Base-by-base conservation (phyloP, 169 alveolate genomes). In the Cryptosporidium meleagridis region DNA sequence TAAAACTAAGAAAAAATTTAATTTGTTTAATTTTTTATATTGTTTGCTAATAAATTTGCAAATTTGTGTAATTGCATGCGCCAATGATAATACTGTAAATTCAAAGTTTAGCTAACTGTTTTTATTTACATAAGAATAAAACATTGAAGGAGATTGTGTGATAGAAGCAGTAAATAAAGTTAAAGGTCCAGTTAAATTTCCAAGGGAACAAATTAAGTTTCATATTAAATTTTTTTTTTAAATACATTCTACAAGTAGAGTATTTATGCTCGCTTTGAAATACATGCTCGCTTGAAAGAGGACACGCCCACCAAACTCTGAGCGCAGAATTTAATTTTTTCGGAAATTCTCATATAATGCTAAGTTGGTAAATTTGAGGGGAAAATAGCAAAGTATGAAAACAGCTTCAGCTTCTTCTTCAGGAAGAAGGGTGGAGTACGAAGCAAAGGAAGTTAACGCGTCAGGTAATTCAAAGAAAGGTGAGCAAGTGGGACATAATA, bases 251-350 rank as follows among this genome's bases (percentile, higher is more conserved):
- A n/a, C 41, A 31, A 65, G 72, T 55, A 31, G 68, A 37, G 68
- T 80, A 23, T 80, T 39, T 62, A 80, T 80, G 89, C 89, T 80
- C 89, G 89, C 68, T 44, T 80, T 35, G 61, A 51, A 80, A 80
- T 65, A 29, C 51, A 80, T 80, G 89, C 89, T 80, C 89, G 89
- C 35, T 80, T 80, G 62, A 80, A 80, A 62, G 89, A 59, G 89
- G 89, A 80, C 89, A 80, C 89, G 89, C 89, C 89, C 59, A 55
- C 72, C 72, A 65, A 35, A 65, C 51, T 31, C 52, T 65, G 72
- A 65, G 86, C 72, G 86, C 86, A 73, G 71, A 59, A 33, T 14
- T 73, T 31, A 73, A 59, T 23, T 26, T 73, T 18, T 73, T 52
- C n/a, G 68, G 68, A 59, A 52, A 73, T 69, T 69, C 84, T 69